Conservation (phyloP, 2,329 filamentous ascomycete species). For the Ceratocystis colombiana region DNA sequence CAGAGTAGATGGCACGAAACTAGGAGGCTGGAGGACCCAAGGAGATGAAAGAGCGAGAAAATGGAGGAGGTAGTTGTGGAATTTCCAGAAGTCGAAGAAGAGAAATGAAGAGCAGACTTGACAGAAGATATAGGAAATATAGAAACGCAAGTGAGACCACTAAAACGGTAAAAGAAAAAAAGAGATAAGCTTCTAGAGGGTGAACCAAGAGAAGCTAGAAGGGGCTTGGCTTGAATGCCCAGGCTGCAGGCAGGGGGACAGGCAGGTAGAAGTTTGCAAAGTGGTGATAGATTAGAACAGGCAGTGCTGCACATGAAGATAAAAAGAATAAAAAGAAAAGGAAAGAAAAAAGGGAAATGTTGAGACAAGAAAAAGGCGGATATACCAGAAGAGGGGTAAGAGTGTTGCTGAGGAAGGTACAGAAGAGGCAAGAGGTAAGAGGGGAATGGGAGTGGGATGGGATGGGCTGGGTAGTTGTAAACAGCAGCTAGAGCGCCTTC, state of each 20-base stretch:
- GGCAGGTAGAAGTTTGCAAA: not conserved
- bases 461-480: conserved; percentile 2
- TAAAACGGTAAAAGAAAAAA: not conserved
- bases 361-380: conserved; percentile 10
- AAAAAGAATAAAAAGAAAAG: conserved; percentile 18
- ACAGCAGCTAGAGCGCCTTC: not conserved
- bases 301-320: conserved; percentile 3
- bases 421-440: conserved; percentile 7
- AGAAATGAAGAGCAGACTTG: conserved; percentile 1
- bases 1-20: not conserved
- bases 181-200: conserved; percentile 10
- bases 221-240: not conserved
- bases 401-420: conserved; percentile 10
- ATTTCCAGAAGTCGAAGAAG: not conserved
- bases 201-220: conserved; percentile 8
- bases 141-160: conserved; percentile 1
- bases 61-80: not conserved
- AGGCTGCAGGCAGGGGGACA: conserved; percentile 9
- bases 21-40: not conserved
- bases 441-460: not conserved
- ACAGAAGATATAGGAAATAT: conserved; percentile 16
- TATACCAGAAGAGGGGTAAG: conserved; percentile 10
- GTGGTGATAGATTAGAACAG: conserved; percentile 8
- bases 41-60: not conserved
- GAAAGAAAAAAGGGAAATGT: conserved; percentile 11